Conservation (phyloP, 768 basidiomycete genomes). For the Asterophora parasitica region DNA sequence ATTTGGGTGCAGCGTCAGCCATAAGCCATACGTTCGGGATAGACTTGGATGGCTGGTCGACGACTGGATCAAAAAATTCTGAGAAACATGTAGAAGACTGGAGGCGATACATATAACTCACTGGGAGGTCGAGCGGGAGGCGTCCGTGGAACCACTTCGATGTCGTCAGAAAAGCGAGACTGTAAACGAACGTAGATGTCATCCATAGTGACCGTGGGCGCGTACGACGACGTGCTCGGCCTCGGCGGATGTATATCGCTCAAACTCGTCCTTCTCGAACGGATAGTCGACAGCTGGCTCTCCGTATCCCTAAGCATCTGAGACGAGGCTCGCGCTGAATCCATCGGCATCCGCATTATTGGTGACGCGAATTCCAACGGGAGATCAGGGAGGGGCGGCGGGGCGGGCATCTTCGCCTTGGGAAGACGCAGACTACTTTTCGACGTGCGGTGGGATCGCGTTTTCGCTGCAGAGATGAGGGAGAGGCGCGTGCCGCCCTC, state of each 20-base stretch:
- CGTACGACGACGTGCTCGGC: conserved; percentile 2
- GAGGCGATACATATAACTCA: not conserved
- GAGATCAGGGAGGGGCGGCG: conserved; percentile 28
- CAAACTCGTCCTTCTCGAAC: conserved; percentile 21
- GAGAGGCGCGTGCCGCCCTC: conserved; percentile 20
- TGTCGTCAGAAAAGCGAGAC: conserved; percentile 17
- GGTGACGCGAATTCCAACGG: conserved; percentile 17
- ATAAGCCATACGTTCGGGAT: conserved; percentile 51
- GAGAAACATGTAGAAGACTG: not conserved
- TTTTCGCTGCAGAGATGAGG: conserved; percentile 59
- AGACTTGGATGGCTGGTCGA: conserved; percentile 3
- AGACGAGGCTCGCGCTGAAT: conserved; percentile 8
- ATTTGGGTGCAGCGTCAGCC: conserved; percentile 32
- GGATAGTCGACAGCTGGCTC: not conserved
- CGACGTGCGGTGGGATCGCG: conserved; percentile 58
- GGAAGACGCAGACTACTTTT: conserved; percentile 65
- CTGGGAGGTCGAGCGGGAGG: conserved; percentile 19
- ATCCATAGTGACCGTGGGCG: conserved; percentile 21
- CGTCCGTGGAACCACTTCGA: conserved; percentile 29
- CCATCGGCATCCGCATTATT: not conserved
- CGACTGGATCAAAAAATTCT: conserved; percentile 1
- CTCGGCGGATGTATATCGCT: conserved; percentile 14
- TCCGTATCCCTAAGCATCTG: conserved; percentile 7
- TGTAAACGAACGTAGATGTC: conserved; percentile 26
- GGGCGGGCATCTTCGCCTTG: conserved; percentile 18